phyloP scores from a whole-genome alignment of 2,329 filamentous ascomycete genomes.

The Fusarium euwallaceae region DNA sequence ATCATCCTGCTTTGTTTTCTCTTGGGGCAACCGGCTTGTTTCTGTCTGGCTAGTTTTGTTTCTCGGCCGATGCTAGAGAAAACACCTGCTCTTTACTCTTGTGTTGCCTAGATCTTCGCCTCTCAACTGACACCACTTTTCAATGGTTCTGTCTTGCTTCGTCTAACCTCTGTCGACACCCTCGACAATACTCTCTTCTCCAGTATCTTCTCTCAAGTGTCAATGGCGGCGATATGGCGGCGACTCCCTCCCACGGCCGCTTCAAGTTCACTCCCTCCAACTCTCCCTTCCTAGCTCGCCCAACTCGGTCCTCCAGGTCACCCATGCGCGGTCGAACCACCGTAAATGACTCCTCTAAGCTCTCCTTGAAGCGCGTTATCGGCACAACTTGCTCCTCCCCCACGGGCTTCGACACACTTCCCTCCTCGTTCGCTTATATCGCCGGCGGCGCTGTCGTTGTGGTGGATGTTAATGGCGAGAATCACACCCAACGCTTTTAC shows the following conservation, averaged over 20 bases:
- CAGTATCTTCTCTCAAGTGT: conserved; percentile 44
- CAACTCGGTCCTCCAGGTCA: conserved; percentile 72
- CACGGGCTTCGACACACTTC: conserved; percentile 86
- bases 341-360: conserved; percentile 66
- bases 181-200: conserved; percentile 22
- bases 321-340: conserved; percentile 64
- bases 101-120: neutral
- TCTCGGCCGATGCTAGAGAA: conserved; percentile 1
- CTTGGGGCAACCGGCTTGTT: conserved; percentile 7
- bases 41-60: conserved; percentile 16
- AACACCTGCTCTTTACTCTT: conserved; percentile 8
- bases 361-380: conserved; percentile 86
- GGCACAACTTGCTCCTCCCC: conserved; percentile 89
- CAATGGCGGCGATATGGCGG: conserved; percentile 71
- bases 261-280: conserved; percentile 82
- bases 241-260: conserved; percentile 69
- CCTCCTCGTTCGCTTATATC: conserved; percentile 87
- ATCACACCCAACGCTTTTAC: conserved; percentile 86
- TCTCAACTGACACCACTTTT: conserved; percentile 18
- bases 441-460: conserved; percentile 95
- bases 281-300: conserved; percentile 76
- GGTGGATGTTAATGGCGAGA: conserved; percentile 79
- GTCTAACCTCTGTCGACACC: conserved; percentile 18
- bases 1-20: conserved; percentile 36
- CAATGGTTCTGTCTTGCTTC: conserved; percentile 25